Evolutionary conservation across 2,329 filamentous ascomycete genomes (phyloP).

Genomic region (Plenodomus biglobosus): DNA sequence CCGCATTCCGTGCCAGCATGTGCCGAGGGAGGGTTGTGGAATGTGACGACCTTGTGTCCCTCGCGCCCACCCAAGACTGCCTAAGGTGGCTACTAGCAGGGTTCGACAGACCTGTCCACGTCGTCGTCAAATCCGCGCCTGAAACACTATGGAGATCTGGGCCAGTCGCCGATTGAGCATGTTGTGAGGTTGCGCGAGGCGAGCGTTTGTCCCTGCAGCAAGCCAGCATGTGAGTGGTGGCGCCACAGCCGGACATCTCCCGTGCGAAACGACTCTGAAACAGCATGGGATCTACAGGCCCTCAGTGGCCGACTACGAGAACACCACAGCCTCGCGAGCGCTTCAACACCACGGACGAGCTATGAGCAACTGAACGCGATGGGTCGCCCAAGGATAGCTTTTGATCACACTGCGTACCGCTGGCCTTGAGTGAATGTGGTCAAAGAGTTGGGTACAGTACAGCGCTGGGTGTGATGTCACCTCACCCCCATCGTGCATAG

Average conservation of each 20-base stretch:
- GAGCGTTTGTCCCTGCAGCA: conserved; percentile 30
- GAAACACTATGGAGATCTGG: conserved; percentile 36
- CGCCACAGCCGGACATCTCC: conserved; percentile 30
- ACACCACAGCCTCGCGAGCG: conserved; percentile 24
- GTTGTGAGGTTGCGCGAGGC: conserved; percentile 27
- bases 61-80: conserved; percentile 26
- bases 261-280: conserved; percentile 27
- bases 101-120: conserved; percentile 24
- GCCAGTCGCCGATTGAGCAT: conserved; percentile 30
- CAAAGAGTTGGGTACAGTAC: not conserved
- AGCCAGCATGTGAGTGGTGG: conserved; percentile 22
- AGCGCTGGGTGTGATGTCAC: not conserved
- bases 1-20: conserved; percentile 26
- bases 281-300: conserved; percentile 14
- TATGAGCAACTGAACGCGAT: conserved; percentile 27
- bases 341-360: conserved; percentile 28
- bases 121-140: conserved; percentile 25
- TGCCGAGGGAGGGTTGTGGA: conserved; percentile 24
- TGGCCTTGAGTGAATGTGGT: not conserved
- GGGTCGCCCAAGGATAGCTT: conserved; percentile 26
- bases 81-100: conserved; percentile 26
- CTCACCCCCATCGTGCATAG: not conserved
- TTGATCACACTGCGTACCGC: conserved; percentile 20
- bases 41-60: conserved; percentile 30
- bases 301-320: conserved; percentile 26